phyloP scores from a whole-genome alignment of 1,284 basidiomycete species.

The Pisolithus thermaeus region DNA sequence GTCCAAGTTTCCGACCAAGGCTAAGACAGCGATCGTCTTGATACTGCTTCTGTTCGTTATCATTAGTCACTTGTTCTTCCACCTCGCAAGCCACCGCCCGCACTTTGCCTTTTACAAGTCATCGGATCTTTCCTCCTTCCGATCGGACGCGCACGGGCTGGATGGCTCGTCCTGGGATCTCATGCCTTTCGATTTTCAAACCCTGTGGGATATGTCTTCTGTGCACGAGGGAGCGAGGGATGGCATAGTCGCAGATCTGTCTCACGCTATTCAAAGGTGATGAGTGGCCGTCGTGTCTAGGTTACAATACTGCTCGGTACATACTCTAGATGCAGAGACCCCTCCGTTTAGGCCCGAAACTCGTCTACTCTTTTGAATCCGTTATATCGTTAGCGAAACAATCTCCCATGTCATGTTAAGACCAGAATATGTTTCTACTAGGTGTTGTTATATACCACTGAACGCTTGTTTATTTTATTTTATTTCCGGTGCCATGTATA shows the following conservation, averaged over 20 bases:
- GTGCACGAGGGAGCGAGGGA: slow-evolving; percentile 15
- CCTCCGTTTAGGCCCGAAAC: background rate
- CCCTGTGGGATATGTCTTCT: slow-evolving; percentile 18
- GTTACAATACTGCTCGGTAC: background rate
- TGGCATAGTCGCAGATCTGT: slow-evolving; percentile 27
- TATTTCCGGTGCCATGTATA: background rate
- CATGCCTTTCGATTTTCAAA: slow-evolving; percentile 18
- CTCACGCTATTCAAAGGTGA: slow-evolving; percentile 13
- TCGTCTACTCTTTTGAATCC: background rate
- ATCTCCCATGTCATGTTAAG: background rate
- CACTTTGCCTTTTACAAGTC: slow-evolving; percentile 41
- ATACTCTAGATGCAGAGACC: background rate
- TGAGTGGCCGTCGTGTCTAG: background rate
- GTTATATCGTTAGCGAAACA: background rate
- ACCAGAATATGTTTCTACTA: background rate
- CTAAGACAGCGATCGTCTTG: slow-evolving; percentile 50
- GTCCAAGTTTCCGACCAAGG: slow-evolving; percentile 34
- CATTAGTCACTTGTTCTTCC: slow-evolving; percentile 55
- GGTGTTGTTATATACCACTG: too few species aligned
- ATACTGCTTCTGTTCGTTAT: slow-evolving; percentile 56
- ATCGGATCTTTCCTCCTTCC: slow-evolving; percentile 9
- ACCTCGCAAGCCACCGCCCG: slow-evolving; percentile 46
- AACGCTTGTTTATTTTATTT: background rate
- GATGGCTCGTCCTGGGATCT: slow-evolving; percentile 18
- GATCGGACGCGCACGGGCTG: slow-evolving; percentile 12